Base-by-base conservation (phyloP, 495 filamentous ascomycete genomes). In the Symbiotaphrina buchneri region DNA sequence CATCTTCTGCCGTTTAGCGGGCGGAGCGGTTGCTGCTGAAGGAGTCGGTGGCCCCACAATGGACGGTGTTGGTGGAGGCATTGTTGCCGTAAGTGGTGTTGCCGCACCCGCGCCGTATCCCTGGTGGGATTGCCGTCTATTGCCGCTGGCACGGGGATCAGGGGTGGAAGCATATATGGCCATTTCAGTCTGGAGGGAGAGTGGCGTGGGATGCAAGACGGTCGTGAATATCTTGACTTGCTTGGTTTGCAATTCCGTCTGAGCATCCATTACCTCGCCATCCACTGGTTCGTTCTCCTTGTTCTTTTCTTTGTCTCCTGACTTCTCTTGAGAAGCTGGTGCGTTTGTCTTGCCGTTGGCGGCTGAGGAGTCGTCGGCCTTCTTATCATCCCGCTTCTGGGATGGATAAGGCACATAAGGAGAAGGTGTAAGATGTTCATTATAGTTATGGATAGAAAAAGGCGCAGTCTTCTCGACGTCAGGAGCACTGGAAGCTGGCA, bases 361-460 rank as follows among this genome's bases (percentile, higher is more conserved):
- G 11, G 5, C 30, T 19, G 28, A 30, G 17, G 32, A 17, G 5
- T 18, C 23, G 14, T 40, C 32, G 10, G 23, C 36, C 21, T 25
- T 27, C 18, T 32, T 44, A 13, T 54, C 39, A 10, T 44, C 48
- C 28, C 56, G 52, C 36, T 60, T 69, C 23, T 71, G 64, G 30
- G 66, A 70, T 1, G 79, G 76, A 41, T 71, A 92, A 0, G 83
- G 78, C 8, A 72, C 77, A 46, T 71, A 81, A 2, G 84, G 61
- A 1, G 85, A 94, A 0, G 83, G 87, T 0, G 82, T 93, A 8
- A 95, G 56, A 46, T 78, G 76, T 31, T 71, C 62, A 39, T 76
- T 92, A 45, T 81, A 74, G 45, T 91, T 91, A 45, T 99, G 82
- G 20, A 99, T 69, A 3, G 81, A 92, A 37, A 77, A 85, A 4